Conservation (phyloP, 2,329 filamentous ascomycete species). For the Trichoderma aggressivum region DNA sequence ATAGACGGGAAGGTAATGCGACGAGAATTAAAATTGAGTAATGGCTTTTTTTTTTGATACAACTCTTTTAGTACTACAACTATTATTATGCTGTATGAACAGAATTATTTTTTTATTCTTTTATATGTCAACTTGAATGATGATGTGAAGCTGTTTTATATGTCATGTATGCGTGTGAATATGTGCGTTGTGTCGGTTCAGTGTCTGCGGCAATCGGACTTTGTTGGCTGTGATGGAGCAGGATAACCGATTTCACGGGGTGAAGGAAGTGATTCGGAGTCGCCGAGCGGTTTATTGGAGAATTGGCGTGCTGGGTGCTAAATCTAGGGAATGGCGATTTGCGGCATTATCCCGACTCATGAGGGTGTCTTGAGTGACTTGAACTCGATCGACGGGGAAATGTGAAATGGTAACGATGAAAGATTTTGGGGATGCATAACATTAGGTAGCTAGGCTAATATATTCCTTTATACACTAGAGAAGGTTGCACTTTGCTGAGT, state of each 20-base stretch:
- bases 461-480: neutral
- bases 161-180: neutral
- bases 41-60: slow-evolving; percentile 1
- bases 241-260: neutral
- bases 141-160: neutral
- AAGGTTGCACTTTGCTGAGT: too few relatives aligned
- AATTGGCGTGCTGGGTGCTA: neutral
- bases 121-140: neutral
- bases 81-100: neutral
- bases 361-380: neutral
- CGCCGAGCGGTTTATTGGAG: neutral
- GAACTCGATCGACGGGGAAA: neutral
- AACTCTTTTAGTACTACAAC: neutral
- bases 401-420: neutral
- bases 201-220: neutral
- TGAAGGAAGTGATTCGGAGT: neutral
- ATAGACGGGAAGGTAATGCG: slow-evolving; percentile 13
- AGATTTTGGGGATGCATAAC: neutral
- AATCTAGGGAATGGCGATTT: neutral
- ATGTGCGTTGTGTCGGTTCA: neutral
- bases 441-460: neutral
- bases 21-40: slow-evolving; percentile 10
- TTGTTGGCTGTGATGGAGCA: neutral
- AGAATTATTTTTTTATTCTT: neutral
- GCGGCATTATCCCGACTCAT: neutral